Evolutionary conservation across 169 alveolate species (phyloP).

Genomic region (Plasmodium gonderi): DNA sequence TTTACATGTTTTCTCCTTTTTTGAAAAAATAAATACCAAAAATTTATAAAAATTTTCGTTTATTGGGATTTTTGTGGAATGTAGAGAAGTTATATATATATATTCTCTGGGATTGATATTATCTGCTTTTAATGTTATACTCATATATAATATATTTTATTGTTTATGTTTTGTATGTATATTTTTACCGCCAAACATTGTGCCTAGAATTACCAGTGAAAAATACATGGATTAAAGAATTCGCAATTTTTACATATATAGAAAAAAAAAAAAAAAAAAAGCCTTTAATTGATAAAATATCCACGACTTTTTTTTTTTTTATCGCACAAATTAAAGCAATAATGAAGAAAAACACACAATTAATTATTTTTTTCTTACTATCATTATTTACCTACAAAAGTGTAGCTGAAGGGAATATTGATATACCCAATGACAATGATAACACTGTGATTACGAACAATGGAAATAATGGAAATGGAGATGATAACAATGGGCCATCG

Average conservation of each 20-base stretch:
- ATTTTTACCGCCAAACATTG: too few relatives aligned
- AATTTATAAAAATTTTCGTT: neutral
- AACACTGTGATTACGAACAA: neutral
- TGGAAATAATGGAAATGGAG: conserved; percentile 1
- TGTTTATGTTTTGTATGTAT: neutral
- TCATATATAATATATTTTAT: too few relatives aligned
- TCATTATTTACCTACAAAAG: neutral
- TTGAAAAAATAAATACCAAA: neutral
- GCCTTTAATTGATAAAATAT: neutral
- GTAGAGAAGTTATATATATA: too few relatives aligned
- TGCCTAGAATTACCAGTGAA: too few relatives aligned
- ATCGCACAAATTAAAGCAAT: neutral
- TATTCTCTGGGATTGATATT: too few relatives aligned
- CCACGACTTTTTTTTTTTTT: neutral
- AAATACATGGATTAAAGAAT: neutral
- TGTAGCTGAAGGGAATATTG: conserved; percentile 5
- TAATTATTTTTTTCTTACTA: conserved; percentile 1
- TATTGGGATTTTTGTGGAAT: neutral
- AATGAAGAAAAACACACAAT: conserved; percentile 13
- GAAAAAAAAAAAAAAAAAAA: neutral
- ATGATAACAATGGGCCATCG: neutral
- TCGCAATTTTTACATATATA: neutral
- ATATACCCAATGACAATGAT: neutral
- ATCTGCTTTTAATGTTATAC: too few relatives aligned
- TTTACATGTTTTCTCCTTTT: neutral